phyloP scores from a whole-genome alignment of 495 filamentous ascomycete species.

The Lentithecium fluviatile region DNA sequence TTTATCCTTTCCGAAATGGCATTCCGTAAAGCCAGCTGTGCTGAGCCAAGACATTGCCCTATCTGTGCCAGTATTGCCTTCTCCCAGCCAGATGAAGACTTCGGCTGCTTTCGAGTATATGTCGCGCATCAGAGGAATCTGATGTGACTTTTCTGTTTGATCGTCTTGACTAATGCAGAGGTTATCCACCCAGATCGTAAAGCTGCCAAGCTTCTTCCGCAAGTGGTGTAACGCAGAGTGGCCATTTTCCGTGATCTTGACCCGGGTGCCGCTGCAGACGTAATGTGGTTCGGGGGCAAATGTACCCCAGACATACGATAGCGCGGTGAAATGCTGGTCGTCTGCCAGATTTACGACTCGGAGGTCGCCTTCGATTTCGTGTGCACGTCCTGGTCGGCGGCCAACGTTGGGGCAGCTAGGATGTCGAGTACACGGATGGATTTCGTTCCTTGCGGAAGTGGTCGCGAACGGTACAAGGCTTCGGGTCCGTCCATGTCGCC shows the following conservation, averaged over 20 bases:
- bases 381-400: too few species aligned
- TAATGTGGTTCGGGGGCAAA: neutral
- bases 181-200: slow-evolving; percentile 18
- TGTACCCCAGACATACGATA: slow-evolving; percentile 19
- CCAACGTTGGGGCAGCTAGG: neutral
- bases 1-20: neutral
- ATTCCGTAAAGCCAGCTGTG: neutral
- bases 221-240: slow-evolving; percentile 10
- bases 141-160: slow-evolving; percentile 1
- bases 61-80: slow-evolving; percentile 3
- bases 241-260: slow-evolving; percentile 12
- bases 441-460: neutral
- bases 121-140: slow-evolving; percentile 23
- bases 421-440: slow-evolving; percentile 3
- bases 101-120: slow-evolving; percentile 11
- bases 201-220: slow-evolving; percentile 4
- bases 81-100: slow-evolving; percentile 16
- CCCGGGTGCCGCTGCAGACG: neutral
- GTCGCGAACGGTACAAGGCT: neutral
- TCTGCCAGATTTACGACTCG: neutral
- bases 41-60: slow-evolving; percentile 10
- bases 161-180: slow-evolving; percentile 21
- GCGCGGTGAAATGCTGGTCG: neutral
- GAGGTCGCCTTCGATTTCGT: neutral
- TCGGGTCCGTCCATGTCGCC: too few species aligned